Evolutionary conservation across 148 eudicot species (phyloP).

Genomic region (Suaeda aralocaspica): DNA sequence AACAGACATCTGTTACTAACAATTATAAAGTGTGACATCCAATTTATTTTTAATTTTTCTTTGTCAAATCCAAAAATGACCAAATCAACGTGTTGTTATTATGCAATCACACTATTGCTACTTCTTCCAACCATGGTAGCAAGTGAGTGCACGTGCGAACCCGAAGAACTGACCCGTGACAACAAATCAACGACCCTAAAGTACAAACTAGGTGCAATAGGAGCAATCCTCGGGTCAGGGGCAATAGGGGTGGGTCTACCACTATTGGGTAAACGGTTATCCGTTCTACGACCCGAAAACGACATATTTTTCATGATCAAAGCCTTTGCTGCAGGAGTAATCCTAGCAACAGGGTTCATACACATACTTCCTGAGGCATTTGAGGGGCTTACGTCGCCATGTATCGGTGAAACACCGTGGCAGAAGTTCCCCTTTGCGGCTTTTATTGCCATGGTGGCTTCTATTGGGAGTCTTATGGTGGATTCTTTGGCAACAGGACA

Average conservation of each 20-base stretch:
- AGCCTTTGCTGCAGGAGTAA: constrained; percentile 88
- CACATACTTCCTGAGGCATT: constrained; percentile 86
- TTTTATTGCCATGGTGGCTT: constrained; percentile 59
- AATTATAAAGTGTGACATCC: too few relatives aligned
- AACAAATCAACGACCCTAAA: constrained; percentile 36
- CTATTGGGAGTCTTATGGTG: constrained; percentile 65
- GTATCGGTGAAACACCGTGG: constrained; percentile 52
- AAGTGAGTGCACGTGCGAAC: constrained; percentile 40
- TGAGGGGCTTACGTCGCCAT: constrained; percentile 52
- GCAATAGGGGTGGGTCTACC: constrained; percentile 62
- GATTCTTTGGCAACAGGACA: constrained; percentile 62
- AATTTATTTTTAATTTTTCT: too few relatives aligned
- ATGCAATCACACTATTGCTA: background rate
- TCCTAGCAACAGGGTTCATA: constrained; percentile 71
- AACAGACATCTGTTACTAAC: too few relatives aligned
- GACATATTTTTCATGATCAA: constrained; percentile 71
- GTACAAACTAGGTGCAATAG: constrained; percentile 48
- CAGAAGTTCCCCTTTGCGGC: constrained; percentile 66
- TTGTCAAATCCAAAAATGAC: background rate
- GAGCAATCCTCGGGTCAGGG: constrained; percentile 52
- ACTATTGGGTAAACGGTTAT: constrained; percentile 27
- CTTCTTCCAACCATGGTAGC: constrained; percentile 13
- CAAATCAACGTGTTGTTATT: background rate
- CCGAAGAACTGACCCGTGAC: constrained; percentile 9
- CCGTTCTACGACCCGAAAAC: constrained; percentile 22